Evolutionary conservation across 164 flowering plant species (phyloP).

Genomic region (Aristolochia contorta): DNA sequence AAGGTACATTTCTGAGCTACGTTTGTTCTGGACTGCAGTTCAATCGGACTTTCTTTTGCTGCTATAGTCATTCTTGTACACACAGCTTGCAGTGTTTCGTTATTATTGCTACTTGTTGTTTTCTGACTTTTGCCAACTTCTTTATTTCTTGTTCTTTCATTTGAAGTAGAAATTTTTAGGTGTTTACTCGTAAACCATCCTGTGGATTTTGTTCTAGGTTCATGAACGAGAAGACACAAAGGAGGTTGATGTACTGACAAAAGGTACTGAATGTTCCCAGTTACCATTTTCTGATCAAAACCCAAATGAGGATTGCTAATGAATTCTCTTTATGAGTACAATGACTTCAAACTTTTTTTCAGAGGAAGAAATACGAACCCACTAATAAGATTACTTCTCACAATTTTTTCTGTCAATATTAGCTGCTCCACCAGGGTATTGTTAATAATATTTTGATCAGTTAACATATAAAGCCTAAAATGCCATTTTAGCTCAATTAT

Average conservation of each 20-base stretch:
- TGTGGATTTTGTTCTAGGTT: slow-evolving; percentile 31
- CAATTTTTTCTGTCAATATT: no score
- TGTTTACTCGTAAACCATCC: neutral
- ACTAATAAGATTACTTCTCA: no score
- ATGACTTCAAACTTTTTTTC: no score
- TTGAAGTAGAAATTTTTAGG: neutral
- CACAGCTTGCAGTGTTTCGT: neutral
- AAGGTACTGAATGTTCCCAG: slow-evolving; percentile 28
- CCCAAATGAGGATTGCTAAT: no score
- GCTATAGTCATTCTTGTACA: neutral
- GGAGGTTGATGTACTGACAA: slow-evolving; percentile 63
- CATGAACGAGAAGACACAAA: slow-evolving; percentile 55
- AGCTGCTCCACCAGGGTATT: no score
- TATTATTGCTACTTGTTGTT: neutral
- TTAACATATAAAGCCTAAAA: no score
- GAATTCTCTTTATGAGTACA: no score
- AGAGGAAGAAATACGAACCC: no score
- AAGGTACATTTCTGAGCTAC: slow-evolving; percentile 33
- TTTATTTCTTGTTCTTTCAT: neutral
- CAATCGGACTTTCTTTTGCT: neutral
- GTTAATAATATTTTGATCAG: no score
- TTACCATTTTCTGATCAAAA: no score
- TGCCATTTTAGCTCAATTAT: no score
- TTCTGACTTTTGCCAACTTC: neutral
- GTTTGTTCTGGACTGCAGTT: neutral